Conservation (phyloP, 768 basidiomycete genomes). For the Lentinula edodes region DNA sequence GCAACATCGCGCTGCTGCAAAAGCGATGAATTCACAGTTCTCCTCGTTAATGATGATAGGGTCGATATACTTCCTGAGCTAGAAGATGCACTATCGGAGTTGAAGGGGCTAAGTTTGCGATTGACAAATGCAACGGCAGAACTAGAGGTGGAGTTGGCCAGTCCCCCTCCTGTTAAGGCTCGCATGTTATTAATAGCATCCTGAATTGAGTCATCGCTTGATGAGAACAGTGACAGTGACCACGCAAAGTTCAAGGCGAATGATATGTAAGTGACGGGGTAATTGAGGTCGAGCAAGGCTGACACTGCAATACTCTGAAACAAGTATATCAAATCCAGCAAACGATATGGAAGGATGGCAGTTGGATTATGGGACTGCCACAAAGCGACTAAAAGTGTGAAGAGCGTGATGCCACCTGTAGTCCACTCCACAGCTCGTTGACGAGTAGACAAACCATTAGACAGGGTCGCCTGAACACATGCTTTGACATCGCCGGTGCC, state of each 20-base stretch:
- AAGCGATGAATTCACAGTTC: background rate
- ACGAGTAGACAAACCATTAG: conserved; percentile 84
- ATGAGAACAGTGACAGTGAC: conserved; percentile 73
- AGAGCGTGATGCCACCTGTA: conserved; percentile 61
- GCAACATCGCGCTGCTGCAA: conserved; percentile 40
- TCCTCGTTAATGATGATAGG: background rate
- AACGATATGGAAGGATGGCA: conserved; percentile 63
- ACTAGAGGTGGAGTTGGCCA: conserved; percentile 53
- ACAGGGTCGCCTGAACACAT: conserved; percentile 87
- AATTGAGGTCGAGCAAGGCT: conserved; percentile 79
- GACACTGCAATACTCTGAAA: conserved; percentile 83
- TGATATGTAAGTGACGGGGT: conserved; percentile 75
- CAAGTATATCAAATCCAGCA: conserved; percentile 77
- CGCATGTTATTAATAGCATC: conserved; percentile 79
- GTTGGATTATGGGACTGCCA: conserved; percentile 53
- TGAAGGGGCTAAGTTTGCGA: conserved; percentile 77
- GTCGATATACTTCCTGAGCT: background rate
- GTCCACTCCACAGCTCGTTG: conserved; percentile 75
- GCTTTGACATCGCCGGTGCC: conserved; percentile 71
- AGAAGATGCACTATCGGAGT: conserved; percentile 20
- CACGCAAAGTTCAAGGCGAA: conserved; percentile 87
- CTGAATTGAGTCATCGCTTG: conserved; percentile 58
- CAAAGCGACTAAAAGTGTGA: conserved; percentile 57
- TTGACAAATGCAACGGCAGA: conserved; percentile 75
- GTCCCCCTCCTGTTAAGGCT: conserved; percentile 70